Evolutionary conservation across 345 rosid genomes (phyloP), one percentile per base, ranked within the genome.

Genomic region (Eucalyptus curtisii): DNA sequence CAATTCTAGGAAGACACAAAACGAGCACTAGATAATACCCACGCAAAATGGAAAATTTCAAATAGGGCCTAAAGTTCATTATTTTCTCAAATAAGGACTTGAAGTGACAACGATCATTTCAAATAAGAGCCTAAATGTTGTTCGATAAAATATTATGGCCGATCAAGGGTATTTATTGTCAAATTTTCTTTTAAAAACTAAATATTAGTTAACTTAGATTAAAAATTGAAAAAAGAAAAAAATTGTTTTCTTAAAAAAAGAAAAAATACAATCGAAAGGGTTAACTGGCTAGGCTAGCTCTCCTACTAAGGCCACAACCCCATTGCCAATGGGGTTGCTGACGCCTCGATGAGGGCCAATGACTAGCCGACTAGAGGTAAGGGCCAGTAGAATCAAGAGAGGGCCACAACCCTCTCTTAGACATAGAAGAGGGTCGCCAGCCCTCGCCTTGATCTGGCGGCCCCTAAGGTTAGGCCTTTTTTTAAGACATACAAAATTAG

Each of bases 281-380:
- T 14, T 48, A 48, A 48, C 5, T 48, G 2, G 49, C 2, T 48
- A 5, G 49, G 49, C 49, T 48, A 4, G 49, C 49, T 11, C 1
- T 48, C 49, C 4, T 48, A 0, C 49, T 48, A 48, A 11, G 49
- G 49, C 49, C 2, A 11, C 49, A 45, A 0, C n/a, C 49, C 13
- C 13, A 48, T 48, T 52, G 24, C 55, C 24, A 19, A 52, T 0
- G 24, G 0, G 55, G 24, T 52, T 52, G 55, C 0, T 19, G 0
- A 52, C 0, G 1, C 4, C 0, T 52, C 0, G 0, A 17, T 0
- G 2, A 50, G 55, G 8, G 22, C 2, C 3, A 8, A 14, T 2
- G 0, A 49, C 16, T 49, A 49, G 2, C 1, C 1, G 2, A 49
- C 16, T 49, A 49, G 50, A 49, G 22, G 22, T 50, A 9, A 52